Evolutionary conservation across 495 filamentous ascomycete species (phyloP).

Genomic region (Letharia columbiana): DNA sequence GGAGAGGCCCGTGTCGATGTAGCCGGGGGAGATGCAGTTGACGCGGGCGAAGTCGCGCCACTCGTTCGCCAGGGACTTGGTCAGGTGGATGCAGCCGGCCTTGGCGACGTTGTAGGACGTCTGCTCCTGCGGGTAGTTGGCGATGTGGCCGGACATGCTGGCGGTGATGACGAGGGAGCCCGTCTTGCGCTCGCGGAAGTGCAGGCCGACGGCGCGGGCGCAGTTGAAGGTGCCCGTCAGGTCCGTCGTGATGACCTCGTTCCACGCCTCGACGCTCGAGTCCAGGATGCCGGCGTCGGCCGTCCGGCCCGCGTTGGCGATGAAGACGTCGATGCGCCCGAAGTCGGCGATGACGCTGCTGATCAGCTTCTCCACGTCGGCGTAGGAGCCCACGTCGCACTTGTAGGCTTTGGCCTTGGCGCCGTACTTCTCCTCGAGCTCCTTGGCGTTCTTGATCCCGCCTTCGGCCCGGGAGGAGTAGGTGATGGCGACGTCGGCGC

Average conservation of each 20-base stretch:
- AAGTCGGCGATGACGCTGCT: constrained; percentile 50
- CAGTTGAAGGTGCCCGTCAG: constrained; percentile 60
- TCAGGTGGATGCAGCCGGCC: constrained; percentile 49
- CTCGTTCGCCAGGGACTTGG: constrained; percentile 58
- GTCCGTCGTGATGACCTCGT: constrained; percentile 58
- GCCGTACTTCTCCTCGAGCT: constrained; percentile 32
- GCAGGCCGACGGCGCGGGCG: constrained; percentile 55
- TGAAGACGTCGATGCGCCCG: constrained; percentile 57
- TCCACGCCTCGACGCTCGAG: constrained; percentile 55
- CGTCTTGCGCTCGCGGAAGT: constrained; percentile 53
- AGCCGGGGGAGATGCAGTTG: constrained; percentile 67
- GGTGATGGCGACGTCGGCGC: constrained; percentile 60
- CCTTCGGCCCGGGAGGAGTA: constrained; percentile 44
- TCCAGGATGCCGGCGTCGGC: constrained; percentile 56
- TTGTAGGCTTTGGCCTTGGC: constrained; percentile 63
- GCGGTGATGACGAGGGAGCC: constrained; percentile 58
- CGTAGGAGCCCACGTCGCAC: constrained; percentile 23
- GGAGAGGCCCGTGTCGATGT: constrained; percentile 70
- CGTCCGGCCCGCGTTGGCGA: constrained; percentile 61
- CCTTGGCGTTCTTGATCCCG: constrained; percentile 26
- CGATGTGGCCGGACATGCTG: constrained; percentile 64
- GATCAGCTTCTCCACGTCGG: constrained; percentile 24
- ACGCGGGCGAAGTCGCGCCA: constrained; percentile 72
- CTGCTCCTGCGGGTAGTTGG: constrained; percentile 72
- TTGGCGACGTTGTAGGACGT: constrained; percentile 77